phyloP scores from a whole-genome alignment of 2,329 filamentous ascomycete species.

The Pseudonectria foliicola region DNA sequence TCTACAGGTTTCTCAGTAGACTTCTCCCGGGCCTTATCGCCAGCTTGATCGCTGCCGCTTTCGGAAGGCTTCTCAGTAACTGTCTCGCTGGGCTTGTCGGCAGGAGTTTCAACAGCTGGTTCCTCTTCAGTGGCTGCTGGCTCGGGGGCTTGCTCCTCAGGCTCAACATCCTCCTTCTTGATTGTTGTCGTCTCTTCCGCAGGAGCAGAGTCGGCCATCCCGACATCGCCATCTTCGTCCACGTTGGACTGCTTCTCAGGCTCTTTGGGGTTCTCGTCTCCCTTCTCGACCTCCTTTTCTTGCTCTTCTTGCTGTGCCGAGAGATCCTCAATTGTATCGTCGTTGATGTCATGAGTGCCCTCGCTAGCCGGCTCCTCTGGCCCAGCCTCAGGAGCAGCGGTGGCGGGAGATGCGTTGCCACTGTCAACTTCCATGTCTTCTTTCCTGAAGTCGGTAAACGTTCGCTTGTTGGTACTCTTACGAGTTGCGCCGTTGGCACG shows the following conservation, averaged over 20 bases:
- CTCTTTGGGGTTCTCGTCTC: conserved; percentile 8
- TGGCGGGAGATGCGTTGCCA: conserved; percentile 30
- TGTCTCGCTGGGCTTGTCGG: conserved; percentile 12
- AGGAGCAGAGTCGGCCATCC: conserved; percentile 36
- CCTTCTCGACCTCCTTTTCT: conserved; percentile 19
- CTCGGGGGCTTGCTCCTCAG: conserved; percentile 10
- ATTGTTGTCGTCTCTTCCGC: conserved; percentile 17
- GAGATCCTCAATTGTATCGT: conserved; percentile 40
- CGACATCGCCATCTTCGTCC: conserved; percentile 44
- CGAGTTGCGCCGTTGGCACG: conserved; percentile 62
- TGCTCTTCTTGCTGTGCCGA: conserved; percentile 18
- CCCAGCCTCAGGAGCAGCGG: conserved; percentile 25
- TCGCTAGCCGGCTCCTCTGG: conserved; percentile 21
- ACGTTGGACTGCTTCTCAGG: conserved; percentile 23
- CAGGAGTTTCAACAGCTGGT: conserved; percentile 8
- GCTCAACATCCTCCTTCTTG: conserved; percentile 18
- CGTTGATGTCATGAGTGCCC: conserved; percentile 30
- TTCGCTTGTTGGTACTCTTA: conserved; percentile 40
- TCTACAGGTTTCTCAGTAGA: conserved; percentile 5
- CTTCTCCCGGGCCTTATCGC: conserved; percentile 15
- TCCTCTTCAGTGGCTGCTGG: conserved; percentile 12
- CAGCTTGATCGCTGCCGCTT: conserved; percentile 5
- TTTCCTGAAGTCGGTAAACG: conserved; percentile 46
- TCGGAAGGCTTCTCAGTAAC: conserved; percentile 12
- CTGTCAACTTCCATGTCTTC: conserved; percentile 32